These are phyloP conservation scores for Crucihimalaya himalaica DNA, from an alignment of 345 rosid genomes.

Conservation along the genomic window DNA sequence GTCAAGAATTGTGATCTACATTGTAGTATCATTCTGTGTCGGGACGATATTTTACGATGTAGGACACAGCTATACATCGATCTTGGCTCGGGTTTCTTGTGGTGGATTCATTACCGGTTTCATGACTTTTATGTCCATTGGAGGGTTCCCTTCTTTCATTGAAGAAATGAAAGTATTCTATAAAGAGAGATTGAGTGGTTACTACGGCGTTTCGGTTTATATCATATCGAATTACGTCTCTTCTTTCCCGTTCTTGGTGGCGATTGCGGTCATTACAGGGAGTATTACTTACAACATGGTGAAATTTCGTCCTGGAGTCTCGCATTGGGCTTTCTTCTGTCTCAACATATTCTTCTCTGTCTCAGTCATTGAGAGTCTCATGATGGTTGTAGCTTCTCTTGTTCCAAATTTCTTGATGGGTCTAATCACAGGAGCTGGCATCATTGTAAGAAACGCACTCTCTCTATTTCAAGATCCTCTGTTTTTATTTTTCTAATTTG, in stretches of 20 bases:
- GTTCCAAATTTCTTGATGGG: conserved; percentile 87
- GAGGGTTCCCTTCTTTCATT: conserved; percentile 85
- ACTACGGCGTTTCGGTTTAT: conserved; percentile 75
- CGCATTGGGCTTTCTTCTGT: conserved; percentile 59
- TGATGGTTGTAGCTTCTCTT: conserved; percentile 85
- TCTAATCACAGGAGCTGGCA: conserved; percentile 70
- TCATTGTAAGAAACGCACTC: conserved; percentile 53
- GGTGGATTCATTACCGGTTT: conserved; percentile 77
- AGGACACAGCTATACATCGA: conserved; percentile 66
- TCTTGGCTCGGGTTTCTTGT: conserved; percentile 70
- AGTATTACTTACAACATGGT: conserved; percentile 69
- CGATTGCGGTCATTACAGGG: conserved; percentile 51
- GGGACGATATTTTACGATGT: conserved; percentile 67
- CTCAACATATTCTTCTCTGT: conserved; percentile 66
- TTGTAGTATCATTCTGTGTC: conserved; percentile 67
- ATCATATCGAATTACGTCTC: conserved; percentile 73
- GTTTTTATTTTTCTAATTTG: background rate
- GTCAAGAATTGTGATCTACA: conserved; percentile 74
- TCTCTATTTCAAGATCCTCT: conserved; percentile 8
- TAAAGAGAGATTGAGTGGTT: conserved; percentile 68
- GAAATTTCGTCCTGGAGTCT: conserved; percentile 59
- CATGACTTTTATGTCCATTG: conserved; percentile 87
- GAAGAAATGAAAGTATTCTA: conserved; percentile 85
- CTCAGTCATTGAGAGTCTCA: conserved; percentile 76
- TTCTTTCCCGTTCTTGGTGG: conserved; percentile 67